These are phyloP conservation scores for Clavispora phyllophila DNA, from an alignment of 805 yeast species.

Conservation along the genomic window DNA sequence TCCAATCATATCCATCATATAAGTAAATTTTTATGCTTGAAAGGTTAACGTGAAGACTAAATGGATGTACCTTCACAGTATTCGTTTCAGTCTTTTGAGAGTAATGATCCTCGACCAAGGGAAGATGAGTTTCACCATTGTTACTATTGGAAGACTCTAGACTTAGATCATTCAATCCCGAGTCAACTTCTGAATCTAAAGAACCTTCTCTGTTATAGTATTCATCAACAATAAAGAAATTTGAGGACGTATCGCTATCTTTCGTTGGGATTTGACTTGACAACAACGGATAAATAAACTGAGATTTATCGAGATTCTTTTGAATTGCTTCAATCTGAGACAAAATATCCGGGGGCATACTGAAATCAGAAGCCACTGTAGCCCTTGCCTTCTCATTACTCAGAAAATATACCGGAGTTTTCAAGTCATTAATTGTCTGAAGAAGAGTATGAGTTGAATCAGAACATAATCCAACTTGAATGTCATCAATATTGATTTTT, in stretches of 20 bases:
- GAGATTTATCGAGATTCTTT: not conserved
- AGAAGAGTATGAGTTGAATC: conserved; percentile 74
- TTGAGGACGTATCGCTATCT: not conserved
- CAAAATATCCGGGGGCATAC: conserved; percentile 26
- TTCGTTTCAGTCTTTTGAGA: not conserved
- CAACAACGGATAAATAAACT: not conserved
- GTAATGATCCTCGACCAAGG: conserved; percentile 11
- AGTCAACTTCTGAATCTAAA: not conserved
- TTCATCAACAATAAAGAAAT: conserved; percentile 8
- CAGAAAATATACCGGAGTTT: conserved; percentile 56
- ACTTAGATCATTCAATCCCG: conserved; percentile 2
- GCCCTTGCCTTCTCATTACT: conserved; percentile 57
- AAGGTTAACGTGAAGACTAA: conserved; percentile 28
- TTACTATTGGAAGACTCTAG: conserved; percentile 1
- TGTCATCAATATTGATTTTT: conserved; percentile 44
- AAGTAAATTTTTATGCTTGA: conserved; percentile 44
- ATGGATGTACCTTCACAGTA: conserved; percentile 14
- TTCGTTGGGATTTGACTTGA: not conserved
- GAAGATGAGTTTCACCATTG: not conserved
- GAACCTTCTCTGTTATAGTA: conserved; percentile 1
- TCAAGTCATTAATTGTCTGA: conserved; percentile 66
- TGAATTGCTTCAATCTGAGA: conserved; percentile 29
- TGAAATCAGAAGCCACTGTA: conserved; percentile 24
- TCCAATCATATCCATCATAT: conserved; percentile 93
- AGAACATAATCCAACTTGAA: conserved; percentile 62